Evolutionary conservation across 2,329 filamentous ascomycete species (phyloP), one percentile per base, ranked within the genome.

Genomic region (Cytospora mali): DNA sequence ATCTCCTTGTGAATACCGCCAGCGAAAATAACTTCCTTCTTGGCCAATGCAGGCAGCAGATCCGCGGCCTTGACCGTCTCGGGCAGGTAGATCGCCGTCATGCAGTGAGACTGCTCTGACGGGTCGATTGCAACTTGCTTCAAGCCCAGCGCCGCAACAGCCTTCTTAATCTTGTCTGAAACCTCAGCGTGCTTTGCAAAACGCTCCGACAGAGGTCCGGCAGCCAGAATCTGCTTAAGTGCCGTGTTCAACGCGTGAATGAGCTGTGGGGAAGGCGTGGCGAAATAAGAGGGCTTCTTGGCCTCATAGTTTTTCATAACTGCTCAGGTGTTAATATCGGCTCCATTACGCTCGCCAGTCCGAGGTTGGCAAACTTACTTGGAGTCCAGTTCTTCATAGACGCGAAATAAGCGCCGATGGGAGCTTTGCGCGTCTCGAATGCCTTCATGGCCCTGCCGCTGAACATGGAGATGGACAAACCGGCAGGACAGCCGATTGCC

Each of bases 281-380:
- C 95, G 73, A 99, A 99, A 82, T 99, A 99, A 2, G 93, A 96
- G 42, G 95, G 87, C 81, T 98, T 99, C 82, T 93, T 92, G 67
- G 92, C 92, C 80, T 99, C 95, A 78, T 99, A 99, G 80, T 97
- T 98, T 80, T 95, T 88, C 94, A 99, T 98, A 77, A 99, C 90
- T 91, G 64, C 52, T 18, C n/a, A 23, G 33, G n/a, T 21, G 62
- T 68, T 29, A 68, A 63, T 25, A 50, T 29, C 25, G 23, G 39
- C 29, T 49, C 39, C 58, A 58, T 57, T 51, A 46, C 14, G 51
- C 60, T 56, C 62, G 39, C 42, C 50, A 54, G 29, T 54, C 33
- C 42, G 31, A 55, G 35, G 35, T 9, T 21, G 18, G 21, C 58
- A 62, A 62, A 77, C 85, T 71, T 82, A 92, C 89, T 95, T 53